These are phyloP conservation scores for Ascocoryne sarcoides DNA, from an alignment of 2,329 filamentous ascomycete species.

Conservation along the genomic window DNA sequence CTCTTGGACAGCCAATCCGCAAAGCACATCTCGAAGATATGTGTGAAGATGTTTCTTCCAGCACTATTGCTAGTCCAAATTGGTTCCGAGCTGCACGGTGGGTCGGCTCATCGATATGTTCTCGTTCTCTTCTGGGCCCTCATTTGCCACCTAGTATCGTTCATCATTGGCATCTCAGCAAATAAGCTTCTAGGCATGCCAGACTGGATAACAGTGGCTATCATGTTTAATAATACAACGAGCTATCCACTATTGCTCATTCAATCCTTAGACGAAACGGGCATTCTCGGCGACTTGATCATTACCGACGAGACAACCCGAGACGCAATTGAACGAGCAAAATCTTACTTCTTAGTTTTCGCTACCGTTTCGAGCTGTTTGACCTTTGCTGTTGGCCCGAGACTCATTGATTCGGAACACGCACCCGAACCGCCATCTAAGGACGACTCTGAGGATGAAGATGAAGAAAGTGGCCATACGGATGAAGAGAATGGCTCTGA, in stretches of 20 bases:
- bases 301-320: slow-evolving; percentile 33
- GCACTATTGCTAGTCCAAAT: slow-evolving; percentile 38
- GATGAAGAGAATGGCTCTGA: slow-evolving; percentile 38
- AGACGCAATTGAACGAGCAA: slow-evolving; percentile 47
- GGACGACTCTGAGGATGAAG: slow-evolving; percentile 30
- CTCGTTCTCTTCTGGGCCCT: slow-evolving; percentile 36
- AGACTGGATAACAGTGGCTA: slow-evolving; percentile 36
- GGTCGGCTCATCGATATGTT: slow-evolving; percentile 31
- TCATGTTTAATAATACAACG: slow-evolving; percentile 43
- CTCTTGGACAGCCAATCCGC: slow-evolving; percentile 31
- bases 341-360: slow-evolving; percentile 59
- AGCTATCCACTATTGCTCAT: slow-evolving; percentile 38
- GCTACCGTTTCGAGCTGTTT: slow-evolving; percentile 54
- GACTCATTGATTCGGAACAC: slow-evolving; percentile 41
- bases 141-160: slow-evolving; percentile 32
- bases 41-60: slow-evolving; percentile 39
- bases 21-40: slow-evolving; percentile 37
- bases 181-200: slow-evolving; percentile 34
- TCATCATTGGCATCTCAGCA: slow-evolving; percentile 32
- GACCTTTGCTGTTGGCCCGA: slow-evolving; percentile 55
- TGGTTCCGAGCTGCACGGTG: slow-evolving; percentile 33
- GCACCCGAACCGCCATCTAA: slow-evolving; percentile 29
- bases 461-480: slow-evolving; percentile 47
- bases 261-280: slow-evolving; percentile 25
- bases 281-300: slow-evolving; percentile 41